Conservation (phyloP, 2,329 filamentous ascomycete genomes). For the Fusarium nodosum region DNA sequence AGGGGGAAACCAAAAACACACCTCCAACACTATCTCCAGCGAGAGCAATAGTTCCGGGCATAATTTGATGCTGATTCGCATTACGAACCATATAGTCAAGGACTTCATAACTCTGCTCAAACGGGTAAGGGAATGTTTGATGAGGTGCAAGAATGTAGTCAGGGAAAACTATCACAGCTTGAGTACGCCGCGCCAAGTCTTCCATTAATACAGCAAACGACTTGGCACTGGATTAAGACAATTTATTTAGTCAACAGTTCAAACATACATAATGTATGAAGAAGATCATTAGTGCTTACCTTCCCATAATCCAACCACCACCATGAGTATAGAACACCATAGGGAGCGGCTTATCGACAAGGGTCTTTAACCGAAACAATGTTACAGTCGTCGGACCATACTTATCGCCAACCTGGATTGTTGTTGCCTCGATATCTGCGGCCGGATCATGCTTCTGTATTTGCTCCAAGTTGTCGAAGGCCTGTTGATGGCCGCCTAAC, state of each 20-base stretch:
- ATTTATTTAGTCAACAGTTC: background rate
- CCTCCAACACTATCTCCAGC: slow-evolving; percentile 9
- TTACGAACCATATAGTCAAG: background rate
- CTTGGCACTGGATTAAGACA: background rate
- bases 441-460: background rate
- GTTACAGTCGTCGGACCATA: background rate
- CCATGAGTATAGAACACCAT: background rate
- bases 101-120: slow-evolving; percentile 1
- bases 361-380: background rate
- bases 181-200: slow-evolving; percentile 1
- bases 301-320: background rate
- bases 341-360: background rate
- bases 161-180: background rate
- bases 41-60: background rate
- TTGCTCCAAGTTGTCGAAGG: background rate
- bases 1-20: background rate
- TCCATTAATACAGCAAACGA: slow-evolving; percentile 1
- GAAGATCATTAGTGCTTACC: background rate
- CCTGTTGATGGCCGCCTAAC: background rate
- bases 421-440: background rate
- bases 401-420: background rate
- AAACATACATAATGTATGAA: background rate
- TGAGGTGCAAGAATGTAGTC: background rate
- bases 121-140: background rate
- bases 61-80: background rate